phyloP scores from a whole-genome alignment of 2,329 filamentous ascomycete species.

The Pseudogymnoascus sp. region DNA sequence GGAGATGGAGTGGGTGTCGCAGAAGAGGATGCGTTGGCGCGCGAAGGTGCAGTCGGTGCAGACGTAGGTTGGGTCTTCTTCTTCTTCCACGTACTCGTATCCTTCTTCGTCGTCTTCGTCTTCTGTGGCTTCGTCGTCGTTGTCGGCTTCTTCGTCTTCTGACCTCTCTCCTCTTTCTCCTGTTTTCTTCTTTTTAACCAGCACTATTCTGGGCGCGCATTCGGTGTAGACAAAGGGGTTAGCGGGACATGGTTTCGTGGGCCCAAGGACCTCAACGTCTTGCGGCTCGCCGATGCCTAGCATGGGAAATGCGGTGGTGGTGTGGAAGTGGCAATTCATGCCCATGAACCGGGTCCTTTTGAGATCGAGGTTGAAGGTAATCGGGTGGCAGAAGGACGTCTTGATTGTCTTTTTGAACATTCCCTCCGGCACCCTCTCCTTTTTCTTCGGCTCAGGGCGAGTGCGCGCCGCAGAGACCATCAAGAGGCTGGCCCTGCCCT shows the following conservation, averaged over 20 bases:
- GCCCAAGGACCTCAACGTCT: not conserved
- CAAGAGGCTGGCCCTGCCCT: not conserved
- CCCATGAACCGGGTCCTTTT: not conserved
- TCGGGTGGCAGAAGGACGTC: conserved; percentile 27
- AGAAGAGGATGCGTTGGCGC: conserved; percentile 21
- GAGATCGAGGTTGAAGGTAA: conserved; percentile 22
- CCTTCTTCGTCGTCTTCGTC: not conserved
- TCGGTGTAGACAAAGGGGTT: not conserved
- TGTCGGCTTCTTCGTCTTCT: no score
- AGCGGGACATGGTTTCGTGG: not conserved
- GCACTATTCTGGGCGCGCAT: no score
- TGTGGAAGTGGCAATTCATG: conserved; percentile 20
- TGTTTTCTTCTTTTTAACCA: no score
- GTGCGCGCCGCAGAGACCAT: not conserved
- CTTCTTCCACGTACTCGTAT: not conserved
- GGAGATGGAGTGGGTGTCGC: conserved; percentile 18
- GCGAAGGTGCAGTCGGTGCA: conserved; percentile 24
- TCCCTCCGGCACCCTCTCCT: not conserved
- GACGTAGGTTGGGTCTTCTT: conserved; percentile 20
- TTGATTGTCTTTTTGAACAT: conserved; percentile 16
- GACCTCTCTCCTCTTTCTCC: no score
- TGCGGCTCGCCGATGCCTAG: conserved; percentile 18
- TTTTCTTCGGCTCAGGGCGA: not conserved
- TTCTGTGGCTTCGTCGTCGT: not conserved
- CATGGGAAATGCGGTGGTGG: conserved; percentile 25